Evolutionary conservation across 2,329 filamentous ascomycete genomes (phyloP).

Genomic region (Colletotrichum sp.): DNA sequence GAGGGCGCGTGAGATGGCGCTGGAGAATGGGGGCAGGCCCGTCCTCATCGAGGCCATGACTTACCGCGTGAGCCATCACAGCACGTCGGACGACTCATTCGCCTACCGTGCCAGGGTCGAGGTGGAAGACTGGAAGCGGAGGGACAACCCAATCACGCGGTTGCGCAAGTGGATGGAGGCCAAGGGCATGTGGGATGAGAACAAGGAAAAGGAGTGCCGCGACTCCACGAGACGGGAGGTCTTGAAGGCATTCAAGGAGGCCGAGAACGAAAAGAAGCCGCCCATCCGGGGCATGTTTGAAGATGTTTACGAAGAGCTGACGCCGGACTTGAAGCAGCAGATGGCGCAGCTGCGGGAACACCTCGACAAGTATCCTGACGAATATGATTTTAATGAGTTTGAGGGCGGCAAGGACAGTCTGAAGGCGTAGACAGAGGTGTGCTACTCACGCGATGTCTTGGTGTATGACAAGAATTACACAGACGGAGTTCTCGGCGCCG

Average conservation of each 20-base stretch:
- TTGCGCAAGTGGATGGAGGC: slow-evolving; percentile 91
- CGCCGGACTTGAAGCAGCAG: slow-evolving; percentile 78
- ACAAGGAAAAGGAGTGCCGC: slow-evolving; percentile 76
- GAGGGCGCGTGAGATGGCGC: slow-evolving; percentile 77
- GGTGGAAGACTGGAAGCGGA: slow-evolving; percentile 92
- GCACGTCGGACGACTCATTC: slow-evolving; percentile 95
- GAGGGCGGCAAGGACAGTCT: slow-evolving; percentile 76
- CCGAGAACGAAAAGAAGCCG: slow-evolving; percentile 82
- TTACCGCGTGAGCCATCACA: slow-evolving; percentile 97
- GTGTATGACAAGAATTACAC: background rate
- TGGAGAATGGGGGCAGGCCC: slow-evolving; percentile 80
- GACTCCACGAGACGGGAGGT: slow-evolving; percentile 74
- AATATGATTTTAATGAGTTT: slow-evolving; percentile 84
- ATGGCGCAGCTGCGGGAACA: slow-evolving; percentile 75
- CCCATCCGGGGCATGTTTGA: slow-evolving; percentile 77
- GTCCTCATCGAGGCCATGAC: slow-evolving; percentile 95
- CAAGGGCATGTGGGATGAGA: slow-evolving; percentile 83
- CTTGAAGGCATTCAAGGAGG: slow-evolving; percentile 82
- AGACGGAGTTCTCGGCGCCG: background rate
- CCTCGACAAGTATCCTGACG: slow-evolving; percentile 84
- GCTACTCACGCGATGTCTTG: background rate
- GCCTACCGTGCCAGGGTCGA: slow-evolving; percentile 93
- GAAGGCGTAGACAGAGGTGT: slow-evolving; percentile 33
- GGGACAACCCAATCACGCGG: slow-evolving; percentile 87
- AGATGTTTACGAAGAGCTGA: slow-evolving; percentile 89